These are phyloP conservation scores for Vitis riparia DNA, from an alignment of 164 flowering plant genomes.

Conservation along the genomic window DNA sequence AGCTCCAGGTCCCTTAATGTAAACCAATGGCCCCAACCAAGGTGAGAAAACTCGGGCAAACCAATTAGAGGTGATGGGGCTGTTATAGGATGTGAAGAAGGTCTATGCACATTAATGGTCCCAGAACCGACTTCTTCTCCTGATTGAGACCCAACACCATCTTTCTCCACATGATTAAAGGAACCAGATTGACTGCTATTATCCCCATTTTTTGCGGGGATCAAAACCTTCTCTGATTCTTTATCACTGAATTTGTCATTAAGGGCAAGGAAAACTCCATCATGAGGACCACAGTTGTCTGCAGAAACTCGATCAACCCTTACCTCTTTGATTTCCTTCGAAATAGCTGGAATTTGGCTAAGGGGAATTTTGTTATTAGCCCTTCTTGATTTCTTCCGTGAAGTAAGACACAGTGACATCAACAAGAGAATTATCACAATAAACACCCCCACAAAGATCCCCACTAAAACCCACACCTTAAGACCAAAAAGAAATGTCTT, in stretches of 20 bases:
- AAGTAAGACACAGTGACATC: constrained; percentile 53
- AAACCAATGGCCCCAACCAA: constrained; percentile 34
- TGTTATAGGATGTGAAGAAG: constrained; percentile 1
- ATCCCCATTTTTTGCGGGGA: constrained; percentile 2
- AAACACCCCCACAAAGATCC: constrained; percentile 50
- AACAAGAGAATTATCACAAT: constrained; percentile 49
- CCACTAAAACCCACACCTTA: constrained; percentile 71
- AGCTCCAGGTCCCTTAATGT: constrained; percentile 25
- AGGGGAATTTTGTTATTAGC: constrained; percentile 35
- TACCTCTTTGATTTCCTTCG: constrained; percentile 59
- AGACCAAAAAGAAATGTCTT: constrained; percentile 49
- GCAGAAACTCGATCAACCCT: constrained; percentile 37
- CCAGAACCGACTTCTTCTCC: constrained; percentile 2
- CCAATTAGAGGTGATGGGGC: constrained; percentile 22
- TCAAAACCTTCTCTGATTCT: constrained; percentile 2
- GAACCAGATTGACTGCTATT: constrained; percentile 4
- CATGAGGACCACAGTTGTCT: background rate
- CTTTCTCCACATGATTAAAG: background rate
- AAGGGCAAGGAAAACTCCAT: background rate
- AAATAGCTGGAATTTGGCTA: constrained; percentile 42
- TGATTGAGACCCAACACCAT: constrained; percentile 4
- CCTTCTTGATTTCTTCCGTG: constrained; percentile 61
- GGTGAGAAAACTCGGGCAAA: constrained; percentile 26
- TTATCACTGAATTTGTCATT: background rate
- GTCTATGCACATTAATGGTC: background rate